Conservation (phyloP, 106 monocot genomes). For the Apostasia shenzhenica region DNA sequence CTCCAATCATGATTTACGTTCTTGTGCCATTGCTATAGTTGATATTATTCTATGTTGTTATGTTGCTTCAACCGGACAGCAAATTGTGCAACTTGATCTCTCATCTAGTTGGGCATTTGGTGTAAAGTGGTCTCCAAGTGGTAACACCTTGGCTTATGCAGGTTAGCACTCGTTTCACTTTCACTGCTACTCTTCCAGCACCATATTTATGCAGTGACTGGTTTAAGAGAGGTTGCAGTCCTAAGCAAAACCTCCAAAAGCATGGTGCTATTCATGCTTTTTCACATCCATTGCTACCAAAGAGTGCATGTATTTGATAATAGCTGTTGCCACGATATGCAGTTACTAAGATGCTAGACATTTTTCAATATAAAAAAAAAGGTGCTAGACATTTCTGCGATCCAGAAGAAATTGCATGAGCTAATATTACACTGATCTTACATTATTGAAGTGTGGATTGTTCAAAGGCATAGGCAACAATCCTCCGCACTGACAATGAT, state of each 20-base stretch:
- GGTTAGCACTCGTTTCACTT: constrained; percentile 29
- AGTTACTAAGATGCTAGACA: not conserved
- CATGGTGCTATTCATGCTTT: constrained; percentile 1
- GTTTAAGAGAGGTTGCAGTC: too few relatives aligned
- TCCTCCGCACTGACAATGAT: too few relatives aligned
- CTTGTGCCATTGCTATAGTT: not conserved
- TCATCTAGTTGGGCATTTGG: constrained; percentile 87
- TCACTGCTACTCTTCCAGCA: not conserved
- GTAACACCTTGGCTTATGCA: constrained; percentile 84
- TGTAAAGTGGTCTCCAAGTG: constrained; percentile 95
- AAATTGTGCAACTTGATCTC: constrained; percentile 95
- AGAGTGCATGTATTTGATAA: not conserved
- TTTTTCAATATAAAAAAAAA: not conserved
- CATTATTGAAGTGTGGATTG: not conserved
- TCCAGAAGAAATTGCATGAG: not conserved
- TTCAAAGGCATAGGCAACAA: too few relatives aligned
- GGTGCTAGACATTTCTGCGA: not conserved
- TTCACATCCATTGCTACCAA: not conserved
- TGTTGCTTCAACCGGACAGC: constrained; percentile 49
- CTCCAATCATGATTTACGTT: not conserved
- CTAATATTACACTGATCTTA: not conserved
- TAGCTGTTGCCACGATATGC: not conserved
- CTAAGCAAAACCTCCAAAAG: not conserved
- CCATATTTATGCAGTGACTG: not conserved
- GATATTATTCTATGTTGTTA: not conserved